Evolutionary conservation across 495 filamentous ascomycete species (phyloP).

Genomic region (Xylaria acuta): DNA sequence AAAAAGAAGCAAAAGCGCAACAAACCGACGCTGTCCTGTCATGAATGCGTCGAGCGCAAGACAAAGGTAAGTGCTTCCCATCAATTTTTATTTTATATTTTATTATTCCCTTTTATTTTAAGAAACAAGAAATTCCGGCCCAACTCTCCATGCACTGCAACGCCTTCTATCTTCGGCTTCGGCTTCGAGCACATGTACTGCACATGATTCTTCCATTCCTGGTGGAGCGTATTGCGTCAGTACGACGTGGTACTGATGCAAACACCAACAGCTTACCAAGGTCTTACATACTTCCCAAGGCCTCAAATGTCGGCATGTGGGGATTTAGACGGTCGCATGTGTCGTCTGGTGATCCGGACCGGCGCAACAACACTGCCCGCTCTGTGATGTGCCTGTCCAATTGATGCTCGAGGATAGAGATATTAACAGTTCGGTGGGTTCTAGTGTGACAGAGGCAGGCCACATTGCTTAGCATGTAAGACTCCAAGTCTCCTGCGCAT

Average conservation of each 20-base stretch:
- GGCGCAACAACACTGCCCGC: conserved; percentile 6
- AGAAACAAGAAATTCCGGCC: too few relatives aligned
- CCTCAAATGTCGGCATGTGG: background rate
- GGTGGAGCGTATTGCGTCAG: conserved; percentile 35
- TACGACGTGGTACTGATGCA: conserved; percentile 49
- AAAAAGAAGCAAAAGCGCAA: conserved; percentile 76
- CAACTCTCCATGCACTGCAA: background rate
- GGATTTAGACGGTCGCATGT: conserved; percentile 16
- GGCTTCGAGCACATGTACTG: conserved; percentile 27
- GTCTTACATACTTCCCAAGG: conserved; percentile 29
- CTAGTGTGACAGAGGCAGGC: conserved; percentile 64
- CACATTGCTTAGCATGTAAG: conserved; percentile 71
- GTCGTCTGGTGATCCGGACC: conserved; percentile 10
- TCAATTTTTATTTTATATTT: background rate
- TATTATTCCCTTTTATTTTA: background rate
- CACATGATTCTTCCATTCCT: conserved; percentile 6
- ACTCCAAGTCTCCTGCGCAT: background rate
- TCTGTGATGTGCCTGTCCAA: conserved; percentile 9
- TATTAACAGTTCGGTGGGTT: conserved; percentile 26
- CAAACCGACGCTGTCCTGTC: conserved; percentile 75
- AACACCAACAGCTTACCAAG: conserved; percentile 21
- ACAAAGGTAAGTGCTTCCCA: conserved; percentile 60
- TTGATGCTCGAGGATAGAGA: conserved; percentile 18
- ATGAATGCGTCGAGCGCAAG: conserved; percentile 74
- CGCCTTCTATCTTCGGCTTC: conserved; percentile 26